phyloP scores from a whole-genome alignment of 768 basidiomycete species.

The Psilocybe subaeruginosa region DNA sequence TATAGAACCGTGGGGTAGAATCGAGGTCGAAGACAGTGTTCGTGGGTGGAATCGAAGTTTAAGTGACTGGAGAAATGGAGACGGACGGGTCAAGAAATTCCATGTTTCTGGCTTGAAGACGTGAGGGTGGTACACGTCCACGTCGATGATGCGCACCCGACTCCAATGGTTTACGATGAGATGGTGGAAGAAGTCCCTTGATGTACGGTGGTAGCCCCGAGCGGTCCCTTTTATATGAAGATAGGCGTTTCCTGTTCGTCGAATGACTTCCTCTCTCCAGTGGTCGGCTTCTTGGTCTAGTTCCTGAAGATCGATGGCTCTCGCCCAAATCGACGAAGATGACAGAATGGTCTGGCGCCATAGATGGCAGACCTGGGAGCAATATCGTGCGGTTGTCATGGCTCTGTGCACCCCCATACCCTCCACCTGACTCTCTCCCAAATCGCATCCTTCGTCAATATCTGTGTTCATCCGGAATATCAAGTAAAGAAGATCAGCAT shows the following conservation, averaged over 20 bases:
- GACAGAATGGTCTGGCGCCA: slow-evolving; percentile 1
- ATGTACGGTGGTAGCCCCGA: background rate
- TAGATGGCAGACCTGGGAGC: slow-evolving; percentile 2
- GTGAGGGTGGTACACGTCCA: background rate
- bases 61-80: background rate
- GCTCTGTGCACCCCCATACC: background rate
- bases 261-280: slow-evolving; percentile 4
- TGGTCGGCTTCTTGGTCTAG: background rate
- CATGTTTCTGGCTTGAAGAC: background rate
- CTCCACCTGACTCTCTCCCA: background rate
- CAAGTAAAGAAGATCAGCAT: background rate
- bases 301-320: background rate
- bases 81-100: background rate
- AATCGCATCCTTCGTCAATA: background rate
- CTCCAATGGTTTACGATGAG: background rate
- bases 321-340: background rate
- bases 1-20: background rate
- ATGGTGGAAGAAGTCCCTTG: background rate
- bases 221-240: background rate
- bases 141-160: background rate
- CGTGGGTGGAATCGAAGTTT: background rate
- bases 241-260: background rate
- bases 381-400: background rate
- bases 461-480: background rate
- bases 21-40: background rate